A percentile compares a stretch with the other conserved stretches of the same genome.
phyloP scores from a whole-genome alignment of 495 filamentous ascomycete species.

The Gamarada debralockiae region DNA sequence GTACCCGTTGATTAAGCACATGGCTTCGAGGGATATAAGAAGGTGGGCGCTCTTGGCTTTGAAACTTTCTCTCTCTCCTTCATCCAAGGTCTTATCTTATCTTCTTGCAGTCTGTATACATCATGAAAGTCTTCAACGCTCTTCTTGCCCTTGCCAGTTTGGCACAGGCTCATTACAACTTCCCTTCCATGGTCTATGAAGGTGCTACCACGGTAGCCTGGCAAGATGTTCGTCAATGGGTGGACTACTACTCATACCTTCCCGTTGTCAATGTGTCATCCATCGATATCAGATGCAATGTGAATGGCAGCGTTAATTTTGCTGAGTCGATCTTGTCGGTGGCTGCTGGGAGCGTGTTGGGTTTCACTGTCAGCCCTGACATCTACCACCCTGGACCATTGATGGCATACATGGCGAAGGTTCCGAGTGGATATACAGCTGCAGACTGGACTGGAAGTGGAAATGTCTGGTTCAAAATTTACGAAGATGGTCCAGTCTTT shows the following conservation, averaged over 20 bases:
- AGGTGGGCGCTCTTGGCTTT: neutral
- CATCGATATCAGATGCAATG: constrained; percentile 55
- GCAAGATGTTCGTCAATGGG: constrained; percentile 33
- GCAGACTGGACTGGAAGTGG: constrained; percentile 45
- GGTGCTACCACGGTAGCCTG: constrained; percentile 4
- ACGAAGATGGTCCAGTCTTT: constrained; percentile 35
- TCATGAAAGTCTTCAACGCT: constrained; percentile 8
- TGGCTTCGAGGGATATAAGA: neutral
- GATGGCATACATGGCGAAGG: constrained; percentile 53
- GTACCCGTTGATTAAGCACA: neutral
- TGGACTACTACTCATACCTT: constrained; percentile 27
- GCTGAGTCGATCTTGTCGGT: constrained; percentile 34
- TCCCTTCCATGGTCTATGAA: constrained; percentile 12
- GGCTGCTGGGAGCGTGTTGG: constrained; percentile 47
- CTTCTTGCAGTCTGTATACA: neutral
- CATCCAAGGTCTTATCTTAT: neutral
- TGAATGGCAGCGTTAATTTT: constrained; percentile 38
- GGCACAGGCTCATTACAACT: constrained; percentile 13
- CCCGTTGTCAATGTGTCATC: constrained; percentile 45
- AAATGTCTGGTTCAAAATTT: constrained; percentile 55
- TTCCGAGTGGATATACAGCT: constrained; percentile 39
- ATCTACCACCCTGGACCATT: constrained; percentile 61
- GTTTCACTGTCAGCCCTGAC: constrained; percentile 44
- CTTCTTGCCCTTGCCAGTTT: constrained; percentile 4
- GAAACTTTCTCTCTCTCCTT: neutral